Conservation (phyloP, 139 green algal genomes). For the Eudorina sp. region DNA sequence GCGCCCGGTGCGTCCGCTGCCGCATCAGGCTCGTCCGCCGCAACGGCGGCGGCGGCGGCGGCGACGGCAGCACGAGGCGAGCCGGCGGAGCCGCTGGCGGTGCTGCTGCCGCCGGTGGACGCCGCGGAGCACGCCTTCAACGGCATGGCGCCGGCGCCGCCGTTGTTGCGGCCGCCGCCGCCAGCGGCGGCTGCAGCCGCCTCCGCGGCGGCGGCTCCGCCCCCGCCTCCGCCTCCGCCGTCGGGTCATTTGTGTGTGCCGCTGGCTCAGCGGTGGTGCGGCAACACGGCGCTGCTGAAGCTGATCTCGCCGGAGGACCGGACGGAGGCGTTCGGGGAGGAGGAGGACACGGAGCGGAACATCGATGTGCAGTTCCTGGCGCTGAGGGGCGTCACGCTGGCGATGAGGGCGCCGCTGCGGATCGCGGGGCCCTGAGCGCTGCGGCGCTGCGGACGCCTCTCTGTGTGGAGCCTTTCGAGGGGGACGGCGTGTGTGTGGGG, state of each 20-base stretch:
- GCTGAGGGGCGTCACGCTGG: conserved; percentile 17
- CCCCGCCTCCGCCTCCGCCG: background rate
- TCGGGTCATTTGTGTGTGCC: conserved; percentile 17
- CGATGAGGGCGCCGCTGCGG: conserved; percentile 22
- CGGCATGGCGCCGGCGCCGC: background rate
- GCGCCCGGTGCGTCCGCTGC: too few species aligned
- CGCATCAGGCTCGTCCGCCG: too few species aligned
- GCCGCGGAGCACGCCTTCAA: background rate
- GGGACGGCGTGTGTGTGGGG: too few species aligned
- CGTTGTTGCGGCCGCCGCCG: background rate
- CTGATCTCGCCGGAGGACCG: conserved; percentile 34
- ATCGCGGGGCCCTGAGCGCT: too few species aligned
- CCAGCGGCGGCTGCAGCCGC: conserved; percentile 1
- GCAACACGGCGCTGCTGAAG: conserved; percentile 37
- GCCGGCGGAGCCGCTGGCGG: background rate
- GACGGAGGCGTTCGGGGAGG: background rate
- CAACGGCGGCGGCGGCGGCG: background rate
- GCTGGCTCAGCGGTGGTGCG: conserved; percentile 10
- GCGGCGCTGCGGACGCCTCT: too few species aligned
- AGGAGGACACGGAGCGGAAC: background rate
- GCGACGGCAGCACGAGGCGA: background rate
- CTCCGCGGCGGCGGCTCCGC: too few species aligned
- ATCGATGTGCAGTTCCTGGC: conserved; percentile 40
- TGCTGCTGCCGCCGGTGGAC: background rate
- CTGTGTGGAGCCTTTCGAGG: too few species aligned